Evolutionary conservation across 805 yeast genomes (phyloP), one percentile per base, ranked within the genome.

Genomic region (Diddensiella caesifluorescens): DNA sequence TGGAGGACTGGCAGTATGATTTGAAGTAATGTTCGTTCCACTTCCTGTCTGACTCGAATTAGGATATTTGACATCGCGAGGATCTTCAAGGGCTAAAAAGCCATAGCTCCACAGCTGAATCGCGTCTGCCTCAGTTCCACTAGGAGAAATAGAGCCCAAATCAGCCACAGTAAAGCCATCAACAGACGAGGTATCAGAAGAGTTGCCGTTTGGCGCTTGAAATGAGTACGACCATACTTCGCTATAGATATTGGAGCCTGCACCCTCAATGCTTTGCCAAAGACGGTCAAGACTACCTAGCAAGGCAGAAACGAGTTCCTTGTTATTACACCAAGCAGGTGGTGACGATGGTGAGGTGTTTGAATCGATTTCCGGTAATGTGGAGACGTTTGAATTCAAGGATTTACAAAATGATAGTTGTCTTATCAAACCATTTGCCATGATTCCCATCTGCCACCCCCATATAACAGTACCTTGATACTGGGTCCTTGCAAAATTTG

Each of bases 361-460:
- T 6, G 37, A 20, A 22, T 35, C 44, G 16, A 35, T 25, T 21
- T 35, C 40, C 5, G 44, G 44, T 5, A 41, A 22, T 5, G 23
- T 10, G 19, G 36, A 13, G 6, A 29, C 32, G 12, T 13, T 13
- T 13, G 32, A 29, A 19, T 29, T 29, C 25, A 18, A 5, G n/a
- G 28, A n/a, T 7, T 25, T 25, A 28, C 40, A 41, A 21, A n/a
- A 41, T 7, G 44, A 41, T 5, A 41, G 35, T 22, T 41, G 44
- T 21, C 30, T 19, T 18, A 32, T 21, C 15, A 39, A 25, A 3
- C 43, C 43, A 22, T 20, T 19, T 3, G 43, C 43, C 43, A 39
- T 33, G 5, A 39, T 32, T 9, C 43, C 43, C 43, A 39, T 39
- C 30, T 39, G 43, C 43, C 43, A 39, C 9, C 43, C 43, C 43